Percentiles rank a stretch among this genome's conserved stretches.
phyloP scores from a whole-genome alignment of 805 yeast genomes.

The Wickerhamiella siamensis region DNA sequence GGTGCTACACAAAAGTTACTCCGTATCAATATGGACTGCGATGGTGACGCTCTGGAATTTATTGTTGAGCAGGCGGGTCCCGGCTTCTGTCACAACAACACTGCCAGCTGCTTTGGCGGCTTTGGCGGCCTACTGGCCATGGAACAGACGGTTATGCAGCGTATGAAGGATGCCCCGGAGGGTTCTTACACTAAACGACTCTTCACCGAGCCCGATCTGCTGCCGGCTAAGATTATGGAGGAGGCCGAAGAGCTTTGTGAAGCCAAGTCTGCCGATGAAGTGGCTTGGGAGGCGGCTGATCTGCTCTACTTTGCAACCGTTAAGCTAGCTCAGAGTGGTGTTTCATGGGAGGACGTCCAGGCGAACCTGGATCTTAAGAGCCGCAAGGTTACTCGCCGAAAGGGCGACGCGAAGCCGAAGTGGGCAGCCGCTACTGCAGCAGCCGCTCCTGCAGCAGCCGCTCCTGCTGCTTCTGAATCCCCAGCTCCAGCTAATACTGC shows the following conservation, averaged over 20 bases:
- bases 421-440: slow-evolving; percentile 28
- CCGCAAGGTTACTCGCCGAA: slow-evolving; percentile 77
- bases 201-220: slow-evolving; percentile 59
- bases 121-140: slow-evolving; percentile 52
- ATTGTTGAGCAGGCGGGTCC: slow-evolving; percentile 71
- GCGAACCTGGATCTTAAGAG: slow-evolving; percentile 70
- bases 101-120: slow-evolving; percentile 67
- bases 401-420: slow-evolving; percentile 88
- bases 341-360: slow-evolving; percentile 67
- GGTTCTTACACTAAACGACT: slow-evolving; percentile 92
- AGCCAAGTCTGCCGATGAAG: slow-evolving; percentile 51
- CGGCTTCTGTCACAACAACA: slow-evolving; percentile 86
- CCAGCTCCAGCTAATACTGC: not conserved
- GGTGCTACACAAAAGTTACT: slow-evolving; percentile 81
- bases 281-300: slow-evolving; percentile 97
- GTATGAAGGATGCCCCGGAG: slow-evolving; percentile 60
- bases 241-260: slow-evolving; percentile 93
- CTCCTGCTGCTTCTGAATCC: not conserved
- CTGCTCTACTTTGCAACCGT: slow-evolving; percentile 53
- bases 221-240: slow-evolving; percentile 76
- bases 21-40: slow-evolving; percentile 68
- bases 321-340: slow-evolving; percentile 62
- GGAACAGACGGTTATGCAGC: slow-evolving; percentile 48
- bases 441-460: slow-evolving; percentile 1
- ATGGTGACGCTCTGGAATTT: slow-evolving; percentile 78